Evolutionary conservation across 805 yeast species (phyloP).

Genomic region (Schwanniomyces sp.): DNA sequence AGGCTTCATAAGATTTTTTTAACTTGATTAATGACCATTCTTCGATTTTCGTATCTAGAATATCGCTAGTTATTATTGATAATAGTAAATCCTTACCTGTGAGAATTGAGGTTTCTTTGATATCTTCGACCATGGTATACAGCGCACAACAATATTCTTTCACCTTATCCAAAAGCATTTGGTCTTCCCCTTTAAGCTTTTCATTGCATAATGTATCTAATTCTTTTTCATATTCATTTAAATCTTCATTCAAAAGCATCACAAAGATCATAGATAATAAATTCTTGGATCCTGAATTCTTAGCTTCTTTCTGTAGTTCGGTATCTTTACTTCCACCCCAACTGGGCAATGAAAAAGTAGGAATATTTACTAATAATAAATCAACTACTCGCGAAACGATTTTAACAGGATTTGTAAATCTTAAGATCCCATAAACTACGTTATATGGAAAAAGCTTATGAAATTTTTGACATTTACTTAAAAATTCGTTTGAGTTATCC

Average conservation of each 20-base stretch:
- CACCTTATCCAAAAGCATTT: slow-evolving; percentile 24
- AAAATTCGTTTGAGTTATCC: slow-evolving; percentile 77
- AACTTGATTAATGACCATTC: slow-evolving; percentile 5
- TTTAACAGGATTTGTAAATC: slow-evolving; percentile 84
- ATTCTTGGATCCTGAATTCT: slow-evolving; percentile 21
- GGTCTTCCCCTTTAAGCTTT: slow-evolving; percentile 26
- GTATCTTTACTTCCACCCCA: slow-evolving; percentile 14
- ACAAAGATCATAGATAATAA: slow-evolving; percentile 74
- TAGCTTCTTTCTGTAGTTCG: slow-evolving; percentile 4
- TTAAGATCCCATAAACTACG: slow-evolving; percentile 71
- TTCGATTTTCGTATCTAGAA: slow-evolving; percentile 18
- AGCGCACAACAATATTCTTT: slow-evolving; percentile 20
- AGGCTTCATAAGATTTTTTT: slow-evolving; percentile 18
- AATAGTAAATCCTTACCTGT: slow-evolving; percentile 22
- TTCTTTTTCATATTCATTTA: slow-evolving; percentile 59
- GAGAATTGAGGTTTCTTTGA: slow-evolving; percentile 22
- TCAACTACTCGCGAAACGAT: slow-evolving; percentile 80
- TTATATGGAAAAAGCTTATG: slow-evolving; percentile 81
- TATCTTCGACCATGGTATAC: slow-evolving; percentile 12
- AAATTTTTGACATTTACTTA: slow-evolving; percentile 65
- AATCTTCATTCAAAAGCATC: slow-evolving; percentile 72
- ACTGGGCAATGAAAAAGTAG: slow-evolving; percentile 20
- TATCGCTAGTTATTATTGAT: slow-evolving; percentile 19
- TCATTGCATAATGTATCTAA: slow-evolving; percentile 46
- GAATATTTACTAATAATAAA: slow-evolving; percentile 60